phyloP scores from a whole-genome alignment of 768 basidiomycete species.

The Agrocybe praecox region DNA sequence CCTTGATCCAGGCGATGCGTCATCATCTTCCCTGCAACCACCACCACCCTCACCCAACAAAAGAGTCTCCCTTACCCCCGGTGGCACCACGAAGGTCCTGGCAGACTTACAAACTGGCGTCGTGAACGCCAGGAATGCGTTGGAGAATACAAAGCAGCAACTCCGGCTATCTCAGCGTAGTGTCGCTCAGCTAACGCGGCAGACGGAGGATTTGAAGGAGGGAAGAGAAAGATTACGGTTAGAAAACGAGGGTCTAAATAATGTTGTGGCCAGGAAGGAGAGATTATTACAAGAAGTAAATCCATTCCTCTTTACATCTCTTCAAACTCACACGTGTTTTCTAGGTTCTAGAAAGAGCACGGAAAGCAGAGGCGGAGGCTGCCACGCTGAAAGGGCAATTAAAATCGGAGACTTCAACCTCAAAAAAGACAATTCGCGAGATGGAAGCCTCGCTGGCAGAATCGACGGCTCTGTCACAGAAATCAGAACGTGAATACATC shows the following conservation, averaged over 20 bases:
- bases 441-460: constrained; percentile 78
- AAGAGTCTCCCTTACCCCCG: constrained; percentile 67
- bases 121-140: constrained; percentile 72
- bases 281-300: constrained; percentile 81
- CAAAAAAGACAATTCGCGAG: constrained; percentile 78
- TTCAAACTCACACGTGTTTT: neutral
- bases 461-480: constrained; percentile 76
- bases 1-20: constrained; percentile 36
- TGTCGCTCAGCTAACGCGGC: constrained; percentile 82
- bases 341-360: constrained; percentile 80
- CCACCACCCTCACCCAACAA: constrained; percentile 58
- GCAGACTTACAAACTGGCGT: constrained; percentile 88
- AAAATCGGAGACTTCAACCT: constrained; percentile 69
- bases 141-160: constrained; percentile 87
- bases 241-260: constrained; percentile 88
- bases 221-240: constrained; percentile 77
- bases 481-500: constrained; percentile 82
- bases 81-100: constrained; percentile 85
- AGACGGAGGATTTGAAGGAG: constrained; percentile 89
- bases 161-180: constrained; percentile 79
- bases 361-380: constrained; percentile 84
- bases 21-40: constrained; percentile 44
- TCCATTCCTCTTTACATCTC: constrained; percentile 2
- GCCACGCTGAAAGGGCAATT: constrained; percentile 67
- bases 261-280: constrained; percentile 88